Percentiles rank a stretch among this genome's conserved stretches.
Conservation (phyloP, 306 rosid genomes). For the Medicago ruthenica region DNA sequence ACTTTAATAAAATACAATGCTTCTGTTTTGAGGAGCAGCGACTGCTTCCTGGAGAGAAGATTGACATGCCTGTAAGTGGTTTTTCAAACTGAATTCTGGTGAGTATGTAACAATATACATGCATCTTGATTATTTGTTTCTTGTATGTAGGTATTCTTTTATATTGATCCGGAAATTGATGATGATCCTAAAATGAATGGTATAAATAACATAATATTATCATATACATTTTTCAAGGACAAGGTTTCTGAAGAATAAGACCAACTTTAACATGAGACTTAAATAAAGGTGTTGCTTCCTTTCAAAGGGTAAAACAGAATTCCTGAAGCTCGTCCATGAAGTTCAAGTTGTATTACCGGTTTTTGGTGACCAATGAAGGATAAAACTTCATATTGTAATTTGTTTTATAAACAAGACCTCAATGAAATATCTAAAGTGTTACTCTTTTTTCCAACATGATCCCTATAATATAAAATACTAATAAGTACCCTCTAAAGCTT, state of each 20-base stretch:
- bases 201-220: constrained; percentile 79
- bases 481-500: background rate
- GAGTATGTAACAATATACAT: background rate
- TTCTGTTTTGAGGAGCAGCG: constrained; percentile 98
- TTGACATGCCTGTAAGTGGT: constrained; percentile 90
- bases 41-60: constrained; percentile 92
- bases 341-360: constrained; percentile 23
- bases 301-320: constrained; percentile 7
- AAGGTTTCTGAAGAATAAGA: constrained; percentile 82
- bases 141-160: constrained; percentile 82
- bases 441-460: background rate
- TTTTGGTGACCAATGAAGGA: constrained; percentile 26
- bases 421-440: background rate
- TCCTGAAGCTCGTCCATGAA: constrained; percentile 18
- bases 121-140: constrained; percentile 37
- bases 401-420: background rate
- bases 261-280: constrained; percentile 36
- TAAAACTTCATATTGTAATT: constrained; percentile 26
- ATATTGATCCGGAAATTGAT: constrained; percentile 93
- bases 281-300: constrained; percentile 17
- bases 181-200: constrained; percentile 93
- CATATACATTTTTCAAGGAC: constrained; percentile 96
- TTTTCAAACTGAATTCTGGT: constrained; percentile 27
- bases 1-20: constrained; percentile 97
- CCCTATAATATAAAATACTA: background rate